Base-by-base conservation (phyloP, 352 stramenopile species). In the Phytopythium oedochilum region DNA sequence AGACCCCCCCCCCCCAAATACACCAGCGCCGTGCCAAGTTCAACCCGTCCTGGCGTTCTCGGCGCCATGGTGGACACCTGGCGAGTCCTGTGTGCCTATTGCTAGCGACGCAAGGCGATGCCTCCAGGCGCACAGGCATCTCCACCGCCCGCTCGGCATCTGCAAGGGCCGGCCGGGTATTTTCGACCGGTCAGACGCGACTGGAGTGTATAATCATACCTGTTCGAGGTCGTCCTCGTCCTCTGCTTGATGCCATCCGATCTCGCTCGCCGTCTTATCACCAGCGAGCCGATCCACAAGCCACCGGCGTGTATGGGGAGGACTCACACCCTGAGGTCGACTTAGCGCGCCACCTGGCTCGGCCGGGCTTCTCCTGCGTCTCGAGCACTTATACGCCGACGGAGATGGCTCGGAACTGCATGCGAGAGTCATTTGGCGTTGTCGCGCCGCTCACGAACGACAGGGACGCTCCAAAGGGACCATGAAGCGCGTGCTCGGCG, bases 401-500 rank as follows among this genome's bases (percentile, higher is more conserved):
- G 8, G 20, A 46, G 20, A 12, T 18, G 18, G 28, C 43, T 36
- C 0, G 28, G 9, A 40, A 6, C 15, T 2, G 6, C 29, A 17
- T 8, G 15, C 1, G 32, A 5, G 1, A 10, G 23, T 32, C 31
- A 43, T 53, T 53, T n/a, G 47, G 31, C 47, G 23, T 53, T 43
- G 31, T 40, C 47, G 15, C 47, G 31, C n/a, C 47, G 17, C 23
- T 17, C 1, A 32, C 6, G 20, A 29, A 39, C 18, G 26, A 32
- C 29, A 9, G 5, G 9, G 29, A 9, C 5, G 32, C 32, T 11
- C 32, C 10, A 6, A 11, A 36, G n/a, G 7, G 32, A 23, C 46
- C 50, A 68, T 56, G 61, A 60, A 56, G 44, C 51, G 54, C 31
- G 49, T 48, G 45, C n/a, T 38, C 18, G 45, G 39, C 9, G 18